Conservation (phyloP, 208 protist genomes). For the Leishmania mexicana region DNA sequence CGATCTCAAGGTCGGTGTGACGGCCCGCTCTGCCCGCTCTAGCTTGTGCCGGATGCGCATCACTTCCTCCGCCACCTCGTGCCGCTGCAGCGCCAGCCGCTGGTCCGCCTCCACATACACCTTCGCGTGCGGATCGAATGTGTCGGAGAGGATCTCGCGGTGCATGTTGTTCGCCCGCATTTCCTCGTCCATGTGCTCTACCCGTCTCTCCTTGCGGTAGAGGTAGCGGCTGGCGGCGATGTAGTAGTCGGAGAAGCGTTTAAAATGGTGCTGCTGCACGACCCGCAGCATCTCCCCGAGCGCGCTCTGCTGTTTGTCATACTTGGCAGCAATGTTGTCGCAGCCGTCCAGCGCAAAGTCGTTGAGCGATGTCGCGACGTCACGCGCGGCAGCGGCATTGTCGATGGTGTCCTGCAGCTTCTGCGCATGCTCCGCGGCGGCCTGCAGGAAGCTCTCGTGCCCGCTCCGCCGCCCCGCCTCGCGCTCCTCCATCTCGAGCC, state of each 20-base stretch:
- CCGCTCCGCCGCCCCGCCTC: constrained; percentile 84
- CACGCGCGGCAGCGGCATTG: constrained; percentile 73
- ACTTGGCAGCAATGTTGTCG: constrained; percentile 83
- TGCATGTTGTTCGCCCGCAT: constrained; percentile 77
- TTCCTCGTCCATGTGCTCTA: constrained; percentile 75
- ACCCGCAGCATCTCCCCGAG: constrained; percentile 80
- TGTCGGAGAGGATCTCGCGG: constrained; percentile 70
- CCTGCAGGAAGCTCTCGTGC: constrained; percentile 78
- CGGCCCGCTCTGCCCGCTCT: constrained; percentile 59
- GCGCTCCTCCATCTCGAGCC: constrained; percentile 82
- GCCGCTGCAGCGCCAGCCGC: constrained; percentile 44
- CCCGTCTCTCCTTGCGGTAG: constrained; percentile 81
- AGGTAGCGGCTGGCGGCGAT: constrained; percentile 82
- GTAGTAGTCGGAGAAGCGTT: constrained; percentile 90
- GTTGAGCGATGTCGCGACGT: constrained; percentile 83
- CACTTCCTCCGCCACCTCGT: constrained; percentile 75
- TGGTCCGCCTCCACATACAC: constrained; percentile 74
- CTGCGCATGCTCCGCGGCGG: constrained; percentile 69
- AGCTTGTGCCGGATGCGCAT: constrained; percentile 64
- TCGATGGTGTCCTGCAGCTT: constrained; percentile 84
- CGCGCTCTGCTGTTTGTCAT: constrained; percentile 86
- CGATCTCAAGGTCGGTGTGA: constrained; percentile 77
- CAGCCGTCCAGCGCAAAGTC: constrained; percentile 90
- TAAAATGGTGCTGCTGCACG: constrained; percentile 88
- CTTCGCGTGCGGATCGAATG: constrained; percentile 79